Evolutionary conservation across 2,329 filamentous ascomycete species (phyloP).

Genomic region (Cladophialophora yegresii): DNA sequence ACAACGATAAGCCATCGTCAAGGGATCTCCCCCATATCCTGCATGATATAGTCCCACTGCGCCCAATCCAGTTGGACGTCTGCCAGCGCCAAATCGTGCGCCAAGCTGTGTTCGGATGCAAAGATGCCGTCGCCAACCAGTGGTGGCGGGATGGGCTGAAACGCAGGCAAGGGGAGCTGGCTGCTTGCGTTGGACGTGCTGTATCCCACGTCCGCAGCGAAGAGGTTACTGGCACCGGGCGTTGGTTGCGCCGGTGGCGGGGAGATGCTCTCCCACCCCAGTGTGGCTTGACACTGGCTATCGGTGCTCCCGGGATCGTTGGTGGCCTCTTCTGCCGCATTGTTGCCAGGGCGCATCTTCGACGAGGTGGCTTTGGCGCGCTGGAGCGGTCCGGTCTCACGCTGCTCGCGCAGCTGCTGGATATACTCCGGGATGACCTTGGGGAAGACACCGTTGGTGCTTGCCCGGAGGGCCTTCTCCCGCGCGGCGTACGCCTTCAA

Average conservation of each 20-base stretch:
- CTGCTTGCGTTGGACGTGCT: not conserved
- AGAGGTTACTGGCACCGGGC: not conserved
- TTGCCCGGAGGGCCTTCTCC: constrained; percentile 26
- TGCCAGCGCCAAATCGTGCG: constrained; percentile 26
- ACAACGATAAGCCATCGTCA: not conserved
- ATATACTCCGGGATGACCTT: constrained; percentile 33
- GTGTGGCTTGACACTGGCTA: not conserved
- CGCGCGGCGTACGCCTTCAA: constrained; percentile 49
- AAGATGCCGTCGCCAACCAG: constrained; percentile 20
- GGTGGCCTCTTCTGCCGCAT: not conserved
- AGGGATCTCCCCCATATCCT: constrained; percentile 20
- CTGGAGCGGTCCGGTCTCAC: constrained; percentile 16
- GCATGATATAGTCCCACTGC: constrained; percentile 35
- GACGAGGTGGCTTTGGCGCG: not conserved
- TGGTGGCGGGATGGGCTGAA: constrained; percentile 10
- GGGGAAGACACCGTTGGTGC: constrained; percentile 29
- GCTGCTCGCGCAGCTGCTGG: constrained; percentile 29
- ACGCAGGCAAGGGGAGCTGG: constrained; percentile 21
- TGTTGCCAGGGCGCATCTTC: not conserved
- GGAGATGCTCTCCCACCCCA: constrained; percentile 3
- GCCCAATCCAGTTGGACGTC: constrained; percentile 35
- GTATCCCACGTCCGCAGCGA: not conserved
- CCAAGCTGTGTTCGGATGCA: constrained; percentile 25
- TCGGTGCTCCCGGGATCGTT: not conserved
- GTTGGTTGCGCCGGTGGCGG: not conserved